Percentiles rank a stretch among this genome's conserved stretches.
phyloP scores from a whole-genome alignment of 2,329 filamentous ascomycete genomes.

The Taxawa tesnikishii region DNA sequence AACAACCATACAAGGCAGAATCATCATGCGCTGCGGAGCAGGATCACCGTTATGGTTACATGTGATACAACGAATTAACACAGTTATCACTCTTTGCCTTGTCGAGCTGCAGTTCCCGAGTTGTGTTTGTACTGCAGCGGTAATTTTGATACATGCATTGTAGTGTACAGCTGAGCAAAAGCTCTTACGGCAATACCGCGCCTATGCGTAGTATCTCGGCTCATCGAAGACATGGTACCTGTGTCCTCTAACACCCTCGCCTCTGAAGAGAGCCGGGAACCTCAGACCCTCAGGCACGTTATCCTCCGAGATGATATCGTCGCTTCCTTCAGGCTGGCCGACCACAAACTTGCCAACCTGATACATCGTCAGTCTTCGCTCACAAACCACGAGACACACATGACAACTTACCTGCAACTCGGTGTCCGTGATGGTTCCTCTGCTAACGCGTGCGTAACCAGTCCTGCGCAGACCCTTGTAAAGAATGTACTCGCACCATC shows the following conservation, averaged over 20 bases:
- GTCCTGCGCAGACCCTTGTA: slow-evolving; percentile 80
- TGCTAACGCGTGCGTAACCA: slow-evolving; percentile 79
- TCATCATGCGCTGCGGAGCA: too few species aligned
- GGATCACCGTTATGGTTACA: too few species aligned
- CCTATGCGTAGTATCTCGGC: slow-evolving; percentile 51
- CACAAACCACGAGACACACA: slow-evolving; percentile 5
- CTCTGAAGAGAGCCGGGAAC: slow-evolving; percentile 77
- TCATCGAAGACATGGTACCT: slow-evolving; percentile 92
- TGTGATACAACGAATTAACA: too few species aligned
- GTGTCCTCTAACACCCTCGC: slow-evolving; percentile 78
- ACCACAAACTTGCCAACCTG: slow-evolving; percentile 84
- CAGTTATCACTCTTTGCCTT: too few species aligned
- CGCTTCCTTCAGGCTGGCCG: slow-evolving; percentile 53
- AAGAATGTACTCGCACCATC: slow-evolving; percentile 98
- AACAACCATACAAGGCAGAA: too few species aligned
- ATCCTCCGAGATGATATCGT: slow-evolving; percentile 56
- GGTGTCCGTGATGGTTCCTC: slow-evolving; percentile 90
- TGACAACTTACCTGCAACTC: slow-evolving; percentile 63
- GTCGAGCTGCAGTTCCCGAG: too few species aligned
- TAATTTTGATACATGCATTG: too few species aligned
- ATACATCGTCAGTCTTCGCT: neutral
- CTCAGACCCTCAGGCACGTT: slow-evolving; percentile 65
- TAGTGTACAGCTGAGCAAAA: neutral
- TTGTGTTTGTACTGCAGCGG: too few species aligned
- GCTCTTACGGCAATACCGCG: neutral